phyloP scores from a whole-genome alignment of 805 yeast genomes.

The Groenewaldozyma salmanticensis region DNA sequence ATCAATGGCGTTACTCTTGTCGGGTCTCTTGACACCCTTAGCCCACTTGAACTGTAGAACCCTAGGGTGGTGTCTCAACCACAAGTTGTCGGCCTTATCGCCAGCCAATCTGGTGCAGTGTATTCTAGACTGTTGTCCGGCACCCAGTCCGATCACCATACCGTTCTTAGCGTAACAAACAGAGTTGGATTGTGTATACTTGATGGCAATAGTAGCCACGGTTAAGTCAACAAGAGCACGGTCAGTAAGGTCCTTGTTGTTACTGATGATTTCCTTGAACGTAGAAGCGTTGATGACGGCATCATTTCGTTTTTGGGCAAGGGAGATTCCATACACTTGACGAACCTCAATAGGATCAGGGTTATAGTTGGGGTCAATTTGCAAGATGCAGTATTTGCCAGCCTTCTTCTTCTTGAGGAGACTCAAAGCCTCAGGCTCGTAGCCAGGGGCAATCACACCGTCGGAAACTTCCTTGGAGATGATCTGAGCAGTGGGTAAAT shows the following conservation, averaged over 20 bases:
- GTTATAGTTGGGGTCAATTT: constrained; percentile 87
- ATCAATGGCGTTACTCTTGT: constrained; percentile 96
- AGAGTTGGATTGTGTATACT: constrained; percentile 97
- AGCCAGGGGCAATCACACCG: constrained; percentile 99
- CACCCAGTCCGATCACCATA: constrained; percentile 98
- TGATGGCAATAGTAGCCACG: constrained; percentile 94
- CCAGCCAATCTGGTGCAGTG: constrained; percentile 99
- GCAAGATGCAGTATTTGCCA: constrained; percentile 93
- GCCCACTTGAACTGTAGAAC: constrained; percentile 95
- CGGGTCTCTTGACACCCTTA: constrained; percentile 96
- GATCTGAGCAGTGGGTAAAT: constrained; percentile 90
- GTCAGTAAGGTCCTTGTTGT: constrained; percentile 77
- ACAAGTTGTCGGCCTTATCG: constrained; percentile 99
- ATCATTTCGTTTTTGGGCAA: constrained; percentile 96
- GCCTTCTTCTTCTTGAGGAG: constrained; percentile 86
- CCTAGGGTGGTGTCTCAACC: constrained; percentile 97
- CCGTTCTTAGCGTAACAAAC: constrained; percentile 98
- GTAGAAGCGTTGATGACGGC: constrained; percentile 86
- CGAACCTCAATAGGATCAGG: constrained; percentile 81
- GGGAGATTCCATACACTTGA: constrained; percentile 90
- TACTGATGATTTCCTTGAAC: constrained; percentile 84
- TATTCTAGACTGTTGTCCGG: constrained; percentile 98
- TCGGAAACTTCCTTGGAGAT: constrained; percentile 96
- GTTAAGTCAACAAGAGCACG: constrained; percentile 90
- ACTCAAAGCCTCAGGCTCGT: constrained; percentile 82